Percentiles rank a stretch among this genome's conserved stretches.
Conservation (phyloP, 139 green algal genomes). For the Dunaliella primolecta region DNA sequence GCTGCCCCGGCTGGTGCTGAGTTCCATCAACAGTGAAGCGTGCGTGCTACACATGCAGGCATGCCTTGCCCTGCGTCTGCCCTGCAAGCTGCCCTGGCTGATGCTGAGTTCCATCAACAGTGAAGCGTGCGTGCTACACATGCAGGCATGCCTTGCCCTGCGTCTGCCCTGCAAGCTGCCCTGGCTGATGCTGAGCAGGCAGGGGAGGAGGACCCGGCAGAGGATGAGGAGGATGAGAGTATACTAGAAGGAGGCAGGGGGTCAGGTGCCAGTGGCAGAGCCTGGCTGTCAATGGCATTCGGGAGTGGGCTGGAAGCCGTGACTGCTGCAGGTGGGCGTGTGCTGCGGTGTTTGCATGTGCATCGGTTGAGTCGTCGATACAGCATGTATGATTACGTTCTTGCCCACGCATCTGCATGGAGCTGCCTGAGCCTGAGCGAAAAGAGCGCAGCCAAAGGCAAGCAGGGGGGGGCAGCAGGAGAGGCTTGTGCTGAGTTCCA, state of each 20-base stretch:
- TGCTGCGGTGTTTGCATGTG: not conserved
- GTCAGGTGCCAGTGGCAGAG: not conserved
- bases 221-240: not conserved
- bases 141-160: constrained; percentile 15
- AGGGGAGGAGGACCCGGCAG: not conserved
- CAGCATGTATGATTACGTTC: too few species aligned
- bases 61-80: constrained; percentile 9
- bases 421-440: too few species aligned
- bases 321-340: not conserved
- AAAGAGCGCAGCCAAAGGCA: too few species aligned
- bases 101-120: too few species aligned
- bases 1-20: too few species aligned
- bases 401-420: too few species aligned
- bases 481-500: too few species aligned
- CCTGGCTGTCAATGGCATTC: constrained; percentile 4
- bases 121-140: constrained; percentile 4
- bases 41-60: constrained; percentile 12
- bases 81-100: not conserved
- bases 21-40: too few species aligned
- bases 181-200: not conserved
- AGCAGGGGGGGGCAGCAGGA: too few species aligned
- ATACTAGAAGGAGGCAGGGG: not conserved
- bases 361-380: too few species aligned
- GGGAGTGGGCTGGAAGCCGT: constrained; percentile 1
- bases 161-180: not conserved